Evolutionary conservation across 1,284 basidiomycete species (phyloP).

Genomic region (Leccinum pachyderme): DNA sequence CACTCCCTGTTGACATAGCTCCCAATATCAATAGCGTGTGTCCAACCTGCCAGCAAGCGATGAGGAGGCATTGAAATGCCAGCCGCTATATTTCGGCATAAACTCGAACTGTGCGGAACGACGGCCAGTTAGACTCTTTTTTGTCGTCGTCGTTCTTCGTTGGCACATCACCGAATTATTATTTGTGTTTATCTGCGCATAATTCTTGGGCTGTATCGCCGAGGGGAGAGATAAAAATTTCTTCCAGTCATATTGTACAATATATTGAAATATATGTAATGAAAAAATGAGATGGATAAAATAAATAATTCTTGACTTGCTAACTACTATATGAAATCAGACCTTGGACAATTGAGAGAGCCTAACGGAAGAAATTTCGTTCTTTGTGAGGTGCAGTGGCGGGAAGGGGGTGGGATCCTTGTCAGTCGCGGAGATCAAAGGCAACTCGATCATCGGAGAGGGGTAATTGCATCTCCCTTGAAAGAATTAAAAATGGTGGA

Average conservation of each 20-base stretch:
- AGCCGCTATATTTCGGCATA: neutral
- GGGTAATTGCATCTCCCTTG: slow-evolving; percentile 12
- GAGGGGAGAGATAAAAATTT: slow-evolving; percentile 18
- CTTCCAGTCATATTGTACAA: slow-evolving; percentile 21
- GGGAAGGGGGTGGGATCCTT: slow-evolving; percentile 9
- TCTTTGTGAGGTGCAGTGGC: slow-evolving; percentile 2
- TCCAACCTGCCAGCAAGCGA: slow-evolving; percentile 37
- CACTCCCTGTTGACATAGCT: slow-evolving; percentile 23
- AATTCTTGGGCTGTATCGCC: slow-evolving; percentile 27
- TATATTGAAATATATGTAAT: slow-evolving; percentile 3
- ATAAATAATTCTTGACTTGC: slow-evolving; percentile 12
- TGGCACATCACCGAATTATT: slow-evolving; percentile 25
- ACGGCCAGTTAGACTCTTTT: slow-evolving; percentile 10
- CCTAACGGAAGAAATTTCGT: slow-evolving; percentile 31
- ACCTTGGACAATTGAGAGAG: slow-evolving; percentile 12
- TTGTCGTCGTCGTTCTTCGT: neutral
- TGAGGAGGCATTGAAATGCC: slow-evolving; percentile 27
- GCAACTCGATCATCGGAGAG: neutral
- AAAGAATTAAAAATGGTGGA: neutral
- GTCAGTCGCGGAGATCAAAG: slow-evolving; percentile 35
- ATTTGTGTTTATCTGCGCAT: slow-evolving; percentile 13
- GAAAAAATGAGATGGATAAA: neutral
- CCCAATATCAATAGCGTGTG: slow-evolving; percentile 41
- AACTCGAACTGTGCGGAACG: neutral
- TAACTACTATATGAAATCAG: neutral